Base-by-base conservation (phyloP, 208 protist species). In the Acanthamoeba sp. region DNA sequence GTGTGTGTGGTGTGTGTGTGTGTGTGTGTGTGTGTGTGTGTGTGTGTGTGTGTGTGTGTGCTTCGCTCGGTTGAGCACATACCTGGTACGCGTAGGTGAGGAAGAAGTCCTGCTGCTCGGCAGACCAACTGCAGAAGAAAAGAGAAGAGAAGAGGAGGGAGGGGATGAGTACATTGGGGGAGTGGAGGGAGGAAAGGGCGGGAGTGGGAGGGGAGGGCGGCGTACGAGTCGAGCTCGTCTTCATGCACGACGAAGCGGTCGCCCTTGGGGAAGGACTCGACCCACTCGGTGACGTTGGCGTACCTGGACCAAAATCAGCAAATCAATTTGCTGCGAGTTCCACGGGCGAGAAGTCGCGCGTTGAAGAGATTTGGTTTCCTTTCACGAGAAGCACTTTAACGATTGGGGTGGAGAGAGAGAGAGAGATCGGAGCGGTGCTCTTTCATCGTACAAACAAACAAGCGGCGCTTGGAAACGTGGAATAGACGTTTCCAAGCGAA, bases 31-130 rank as follows among this genome's bases (percentile, higher is more conserved):
- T n/a, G n/a, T n/a, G n/a, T n/a, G n/a, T n/a, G n/a, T n/a, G n/a
- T n/a, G n/a, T n/a, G n/a, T n/a, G n/a, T n/a, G n/a, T n/a, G n/a
- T n/a, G n/a, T n/a, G n/a, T n/a, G n/a, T n/a, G n/a, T n/a, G n/a
- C n/a, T n/a, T n/a, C n/a, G n/a, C n/a, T n/a, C 45, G 45, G 45
- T 78, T 62, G 24, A 40, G 32, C 27, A 59, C 40, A 91, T 91
- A 91, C 85, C 87, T 92, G 87, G 38, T 92, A 92, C 36, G 87
- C 87, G 32, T 92, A 92, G 29, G 1, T 92, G 62, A 92, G 66
- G 59, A 92, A 92, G 32, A 92, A 92, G 57, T 92, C 52, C 29
- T 52, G 57, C 66, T 66, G 36, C 59, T 71, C 87, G 2, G 3
- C 29, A 4, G 59, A 7, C 87, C 87, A 92, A 40, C 87, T 92